Percentiles rank a stretch among this genome's conserved stretches.
phyloP scores from a whole-genome alignment of 768 basidiomycete species.

The Leccinum broughii region DNA sequence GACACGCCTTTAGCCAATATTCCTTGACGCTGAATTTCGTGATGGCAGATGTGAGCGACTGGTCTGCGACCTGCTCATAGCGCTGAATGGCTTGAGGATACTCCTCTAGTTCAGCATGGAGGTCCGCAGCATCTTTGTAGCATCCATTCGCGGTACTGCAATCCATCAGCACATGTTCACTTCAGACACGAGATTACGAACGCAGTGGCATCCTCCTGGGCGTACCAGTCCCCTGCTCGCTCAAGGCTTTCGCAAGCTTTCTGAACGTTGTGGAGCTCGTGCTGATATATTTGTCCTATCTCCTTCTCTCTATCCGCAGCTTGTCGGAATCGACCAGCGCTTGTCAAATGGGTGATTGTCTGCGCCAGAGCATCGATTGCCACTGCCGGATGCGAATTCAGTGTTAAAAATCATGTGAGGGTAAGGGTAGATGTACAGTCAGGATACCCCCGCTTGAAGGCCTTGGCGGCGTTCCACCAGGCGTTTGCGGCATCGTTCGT shows the following conservation, averaged over 20 bases:
- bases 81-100: constrained; percentile 82
- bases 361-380: constrained; percentile 85
- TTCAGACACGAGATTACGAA: constrained; percentile 42
- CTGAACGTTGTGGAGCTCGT: constrained; percentile 73
- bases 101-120: constrained; percentile 87
- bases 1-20: constrained; percentile 85
- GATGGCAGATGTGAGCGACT: constrained; percentile 74
- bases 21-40: constrained; percentile 99
- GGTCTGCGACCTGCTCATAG: constrained; percentile 88
- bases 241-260: constrained; percentile 91
- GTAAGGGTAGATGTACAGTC: constrained; percentile 62
- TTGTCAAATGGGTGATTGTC: constrained; percentile 80
- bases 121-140: constrained; percentile 95
- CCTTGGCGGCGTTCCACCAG: constrained; percentile 98
- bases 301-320: constrained; percentile 98
- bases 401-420: background rate
- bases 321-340: constrained; percentile 90
- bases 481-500: constrained; percentile 94
- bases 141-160: constrained; percentile 91
- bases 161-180: constrained; percentile 5
- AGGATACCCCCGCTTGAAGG: constrained; percentile 86
- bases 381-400: constrained; percentile 48
- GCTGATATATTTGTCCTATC: constrained; percentile 91
- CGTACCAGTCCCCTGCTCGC: constrained; percentile 94
- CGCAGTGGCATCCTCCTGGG: constrained; percentile 97